Percentiles rank a stretch among this genome's conserved stretches.
These are phyloP conservation scores for Gnomoniopsis sp. DNA, from an alignment of 2,329 filamentous ascomycete genomes.

Conservation along the genomic window DNA sequence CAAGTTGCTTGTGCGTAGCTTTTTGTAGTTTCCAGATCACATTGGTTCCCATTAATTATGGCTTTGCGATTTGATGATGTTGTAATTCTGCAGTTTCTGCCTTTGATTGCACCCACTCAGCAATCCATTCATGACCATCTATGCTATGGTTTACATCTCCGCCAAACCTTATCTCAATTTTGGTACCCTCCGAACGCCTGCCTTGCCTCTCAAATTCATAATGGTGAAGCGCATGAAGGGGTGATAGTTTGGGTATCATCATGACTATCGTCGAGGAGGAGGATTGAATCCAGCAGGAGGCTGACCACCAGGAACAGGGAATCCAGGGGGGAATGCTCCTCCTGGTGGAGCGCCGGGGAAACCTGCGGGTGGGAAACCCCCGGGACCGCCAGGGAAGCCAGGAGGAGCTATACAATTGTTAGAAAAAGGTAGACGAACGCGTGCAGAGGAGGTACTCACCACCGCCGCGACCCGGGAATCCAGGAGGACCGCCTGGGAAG, in stretches of 20 bases:
- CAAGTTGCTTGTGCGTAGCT: neutral
- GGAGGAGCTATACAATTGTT: constrained; percentile 41
- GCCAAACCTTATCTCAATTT: constrained; percentile 7
- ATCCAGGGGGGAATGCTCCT: constrained; percentile 42
- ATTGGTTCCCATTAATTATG: too few species aligned
- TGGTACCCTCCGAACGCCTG: constrained; percentile 14
- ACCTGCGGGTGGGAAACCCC: constrained; percentile 43
- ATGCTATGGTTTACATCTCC: constrained; percentile 16
- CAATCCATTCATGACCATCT: constrained; percentile 15
- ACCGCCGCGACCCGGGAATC: constrained; percentile 52
- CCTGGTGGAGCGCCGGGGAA: constrained; percentile 39
- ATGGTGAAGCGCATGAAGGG: neutral
- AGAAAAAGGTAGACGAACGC: constrained; percentile 29
- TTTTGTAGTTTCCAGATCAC: neutral
- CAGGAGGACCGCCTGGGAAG: constrained; percentile 49
- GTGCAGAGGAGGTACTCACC: constrained; percentile 40
- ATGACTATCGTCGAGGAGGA: constrained; percentile 56
- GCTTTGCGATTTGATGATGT: neutral
- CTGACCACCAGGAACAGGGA: constrained; percentile 42
- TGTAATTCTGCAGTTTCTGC: neutral
- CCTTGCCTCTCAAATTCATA: constrained; percentile 13
- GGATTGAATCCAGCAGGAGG: constrained; percentile 73
- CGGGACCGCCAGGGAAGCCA: constrained; percentile 39
- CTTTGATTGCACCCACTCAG: neutral
- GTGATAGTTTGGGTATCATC: constrained; percentile 10